These are phyloP conservation scores for Annulohypoxylon stygium DNA, from an alignment of 495 filamentous ascomycete species.

Conservation along the genomic window DNA sequence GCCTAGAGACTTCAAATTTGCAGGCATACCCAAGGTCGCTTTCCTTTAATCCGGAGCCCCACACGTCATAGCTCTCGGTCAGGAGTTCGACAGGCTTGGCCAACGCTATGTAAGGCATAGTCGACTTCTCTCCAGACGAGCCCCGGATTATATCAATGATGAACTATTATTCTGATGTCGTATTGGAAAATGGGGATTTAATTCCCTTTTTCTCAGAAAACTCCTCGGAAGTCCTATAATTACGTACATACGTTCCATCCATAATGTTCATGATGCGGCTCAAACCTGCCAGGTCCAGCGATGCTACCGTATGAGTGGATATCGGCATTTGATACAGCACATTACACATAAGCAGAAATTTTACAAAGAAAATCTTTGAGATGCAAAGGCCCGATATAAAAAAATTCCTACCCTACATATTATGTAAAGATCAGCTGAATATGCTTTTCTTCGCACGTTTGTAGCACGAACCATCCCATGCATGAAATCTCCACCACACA, in stretches of 20 bases:
- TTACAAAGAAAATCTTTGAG: neutral
- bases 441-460: neutral
- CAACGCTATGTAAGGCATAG: constrained; percentile 1
- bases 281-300: constrained; percentile 16
- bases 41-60: constrained; percentile 35
- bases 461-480: neutral
- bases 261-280: constrained; percentile 25
- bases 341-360: constrained; percentile 4
- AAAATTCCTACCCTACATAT: constrained; percentile 11
- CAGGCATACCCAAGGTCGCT: constrained; percentile 3
- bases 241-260: constrained; percentile 5
- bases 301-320: constrained; percentile 6
- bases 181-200: constrained; percentile 1
- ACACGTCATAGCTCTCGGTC: constrained; percentile 24
- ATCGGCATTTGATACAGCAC: neutral
- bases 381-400: neutral
- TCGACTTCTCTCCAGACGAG: neutral
- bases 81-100: constrained; percentile 13
- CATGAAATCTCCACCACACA: neutral
- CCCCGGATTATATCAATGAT: constrained; percentile 6
- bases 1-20: neutral
- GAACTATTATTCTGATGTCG: constrained; percentile 3
- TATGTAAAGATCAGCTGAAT: neutral
- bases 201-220: constrained; percentile 16
- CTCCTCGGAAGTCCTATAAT: constrained; percentile 5